phyloP scores from a whole-genome alignment of 176 grass and related monocot genomes.

The Aegilops longissima region DNA sequence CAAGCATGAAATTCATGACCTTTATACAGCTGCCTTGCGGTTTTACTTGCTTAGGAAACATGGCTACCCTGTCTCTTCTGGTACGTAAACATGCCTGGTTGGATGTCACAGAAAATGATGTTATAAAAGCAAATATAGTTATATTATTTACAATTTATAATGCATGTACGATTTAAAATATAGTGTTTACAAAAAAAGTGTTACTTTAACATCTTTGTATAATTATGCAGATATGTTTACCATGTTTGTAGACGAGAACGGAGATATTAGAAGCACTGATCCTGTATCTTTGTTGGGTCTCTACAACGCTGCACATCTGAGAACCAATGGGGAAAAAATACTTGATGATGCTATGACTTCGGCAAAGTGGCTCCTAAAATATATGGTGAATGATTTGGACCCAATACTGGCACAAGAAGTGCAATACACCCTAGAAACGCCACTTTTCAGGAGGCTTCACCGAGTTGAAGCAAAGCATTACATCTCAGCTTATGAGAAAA shows the following conservation, averaged over 20 bases:
- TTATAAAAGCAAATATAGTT: no score
- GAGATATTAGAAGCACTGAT: neutral
- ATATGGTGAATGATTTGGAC: neutral
- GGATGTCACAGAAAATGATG: no score
- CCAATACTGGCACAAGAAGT: slow-evolving; percentile 15
- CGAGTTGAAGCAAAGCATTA: slow-evolving; percentile 25
- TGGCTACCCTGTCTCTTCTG: no score
- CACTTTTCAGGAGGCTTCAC: slow-evolving; percentile 21
- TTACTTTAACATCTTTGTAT: no score
- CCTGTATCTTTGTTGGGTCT: slow-evolving; percentile 5
- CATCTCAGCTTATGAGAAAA: slow-evolving; percentile 34
- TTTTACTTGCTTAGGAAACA: no score
- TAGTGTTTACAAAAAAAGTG: no score
- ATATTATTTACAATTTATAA: no score
- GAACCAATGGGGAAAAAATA: neutral
- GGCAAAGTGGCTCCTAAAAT: neutral
- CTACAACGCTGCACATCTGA: slow-evolving; percentile 33
- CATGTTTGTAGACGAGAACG: neutral
- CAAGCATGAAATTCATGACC: no score
- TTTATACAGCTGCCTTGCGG: no score
- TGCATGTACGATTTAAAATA: no score
- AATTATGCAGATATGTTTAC: no score
- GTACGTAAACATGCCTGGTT: no score
- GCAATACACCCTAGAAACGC: neutral
- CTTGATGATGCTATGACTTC: slow-evolving; percentile 24